Base-by-base conservation (phyloP, 1,284 basidiomycete species). In the Moesziomyces sp. region DNA sequence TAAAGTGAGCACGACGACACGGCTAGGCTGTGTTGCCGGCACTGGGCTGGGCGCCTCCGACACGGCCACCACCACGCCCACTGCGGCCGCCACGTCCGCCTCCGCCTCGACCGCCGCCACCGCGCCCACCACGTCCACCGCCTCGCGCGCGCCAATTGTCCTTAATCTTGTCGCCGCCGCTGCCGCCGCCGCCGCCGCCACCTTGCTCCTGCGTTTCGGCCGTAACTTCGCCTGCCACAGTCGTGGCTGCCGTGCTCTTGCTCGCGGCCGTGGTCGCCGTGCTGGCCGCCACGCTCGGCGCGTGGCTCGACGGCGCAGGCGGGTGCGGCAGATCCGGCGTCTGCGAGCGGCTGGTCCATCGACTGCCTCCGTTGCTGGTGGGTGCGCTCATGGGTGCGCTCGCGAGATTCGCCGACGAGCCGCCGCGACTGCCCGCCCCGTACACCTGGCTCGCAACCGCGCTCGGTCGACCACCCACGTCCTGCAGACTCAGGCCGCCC, bases 291-390 rank as follows among this genome's bases (percentile, higher is more conserved):
- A 49, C 51, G 34, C 54, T 59, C 4, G 62, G 42, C 3, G 47
- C 54, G 26, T 44, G 7, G 19, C 16, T 16, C 7, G 34, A 5
- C 7, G 30, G 26, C 44, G 30, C 30, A 34, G 21, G 43, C 11
- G 19, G 34, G 18, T n/a, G 58, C 19, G 51, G 44, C 21, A 55
- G 23, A 34, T 72, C 69, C 7, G 71, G 71, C 21, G 65, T 74
- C 5, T 74, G 71, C 9, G 65, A 63, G 35, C 71, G 53, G 47
- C 65, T 74, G 16, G 60, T 69, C 71, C 71, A 74, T 28, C 71
- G 53, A 47, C 71, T 74, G 11, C 71, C 65, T 3, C 51, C 71
- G 46, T 69, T 60, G 55, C 69, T 72, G 18, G 45, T 26, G n/a
- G 68, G 52, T 10, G 53, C 65, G 21, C 65, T 58, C 34, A 42